Conservation (phyloP, 495 filamentous ascomycete genomes). For the Penicillium canariense region DNA sequence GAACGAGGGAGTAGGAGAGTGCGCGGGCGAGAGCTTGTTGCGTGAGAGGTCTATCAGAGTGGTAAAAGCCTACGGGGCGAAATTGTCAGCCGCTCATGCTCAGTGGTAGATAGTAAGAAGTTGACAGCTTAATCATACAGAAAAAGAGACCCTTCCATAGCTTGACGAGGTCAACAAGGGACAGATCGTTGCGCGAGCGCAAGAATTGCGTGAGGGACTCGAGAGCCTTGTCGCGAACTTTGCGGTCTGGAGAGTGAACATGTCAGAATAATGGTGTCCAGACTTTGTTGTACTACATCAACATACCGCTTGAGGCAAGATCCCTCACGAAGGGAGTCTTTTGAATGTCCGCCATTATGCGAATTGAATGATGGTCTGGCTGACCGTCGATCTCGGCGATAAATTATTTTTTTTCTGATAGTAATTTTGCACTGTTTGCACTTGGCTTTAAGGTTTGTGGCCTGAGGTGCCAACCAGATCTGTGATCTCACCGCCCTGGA, state of each 20-base stretch:
- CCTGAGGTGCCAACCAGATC: conserved; percentile 17
- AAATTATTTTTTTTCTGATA: conserved; percentile 37
- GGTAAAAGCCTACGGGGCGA: conserved; percentile 65
- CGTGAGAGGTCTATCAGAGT: conserved; percentile 82
- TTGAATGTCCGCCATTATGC: conserved; percentile 49
- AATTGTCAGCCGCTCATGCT: neutral
- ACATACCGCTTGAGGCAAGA: conserved; percentile 71
- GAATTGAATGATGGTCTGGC: conserved; percentile 9
- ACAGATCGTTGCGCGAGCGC: conserved; percentile 60
- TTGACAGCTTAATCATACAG: conserved; percentile 48
- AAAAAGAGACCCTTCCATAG: conserved; percentile 97
- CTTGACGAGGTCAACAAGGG: conserved; percentile 77
- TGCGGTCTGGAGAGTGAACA: conserved; percentile 58
- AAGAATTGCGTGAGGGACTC: conserved; percentile 78
- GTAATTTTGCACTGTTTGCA: conserved; percentile 40
- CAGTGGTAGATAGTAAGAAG: neutral
- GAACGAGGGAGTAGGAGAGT: conserved; percentile 74
- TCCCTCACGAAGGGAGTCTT: conserved; percentile 72
- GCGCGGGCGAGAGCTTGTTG: conserved; percentile 81
- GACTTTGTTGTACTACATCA: neutral
- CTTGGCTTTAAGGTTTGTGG: neutral
- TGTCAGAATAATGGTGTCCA: neutral
- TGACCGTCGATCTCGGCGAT: conserved; percentile 23
- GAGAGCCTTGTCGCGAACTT: conserved; percentile 77
- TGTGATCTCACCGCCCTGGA: neutral